Evolutionary conservation across 441 rosid species (phyloP).

Genomic region (Jatropha multifida): DNA sequence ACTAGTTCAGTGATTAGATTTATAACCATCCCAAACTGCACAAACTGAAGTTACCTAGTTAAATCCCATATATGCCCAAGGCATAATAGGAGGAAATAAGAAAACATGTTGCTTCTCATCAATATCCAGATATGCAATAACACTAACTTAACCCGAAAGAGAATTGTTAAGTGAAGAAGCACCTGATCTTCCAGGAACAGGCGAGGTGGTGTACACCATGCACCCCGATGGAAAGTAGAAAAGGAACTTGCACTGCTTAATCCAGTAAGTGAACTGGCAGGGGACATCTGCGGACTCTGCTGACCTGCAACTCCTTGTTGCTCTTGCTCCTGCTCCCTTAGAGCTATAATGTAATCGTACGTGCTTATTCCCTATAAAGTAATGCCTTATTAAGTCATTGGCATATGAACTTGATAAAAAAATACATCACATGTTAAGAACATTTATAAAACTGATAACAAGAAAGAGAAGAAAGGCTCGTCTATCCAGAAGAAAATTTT

Average conservation of each 20-base stretch:
- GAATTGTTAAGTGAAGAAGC: constrained; percentile 3
- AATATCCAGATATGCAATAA: not conserved
- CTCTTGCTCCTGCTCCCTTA: constrained; percentile 96
- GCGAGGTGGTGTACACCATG: constrained; percentile 99
- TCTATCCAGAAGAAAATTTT: not conserved
- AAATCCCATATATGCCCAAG: too few relatives aligned
- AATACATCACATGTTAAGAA: not conserved
- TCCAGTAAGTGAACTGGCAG: constrained; percentile 93
- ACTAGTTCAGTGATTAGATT: not conserved
- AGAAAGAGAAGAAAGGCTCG: not conserved
- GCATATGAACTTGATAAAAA: not conserved
- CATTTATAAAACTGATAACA: not conserved
- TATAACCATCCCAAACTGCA: not conserved
- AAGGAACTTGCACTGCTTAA: constrained; percentile 97
- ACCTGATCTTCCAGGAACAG: constrained; percentile 97
- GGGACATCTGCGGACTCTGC: constrained; percentile 96
- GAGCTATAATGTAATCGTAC: constrained; percentile 92
- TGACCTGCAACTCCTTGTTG: constrained; percentile 81
- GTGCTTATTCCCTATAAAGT: constrained; percentile 83
- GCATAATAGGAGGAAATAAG: too few relatives aligned
- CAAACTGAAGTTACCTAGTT: not conserved
- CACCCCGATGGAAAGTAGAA: constrained; percentile 86
- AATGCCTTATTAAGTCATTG: constrained; percentile 5
- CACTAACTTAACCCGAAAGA: not conserved
- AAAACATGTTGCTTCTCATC: not conserved